Percentiles rank a stretch among this genome's conserved stretches.
Conservation (phyloP, 2,329 filamentous ascomycete genomes). For the Fusarium secorum region DNA sequence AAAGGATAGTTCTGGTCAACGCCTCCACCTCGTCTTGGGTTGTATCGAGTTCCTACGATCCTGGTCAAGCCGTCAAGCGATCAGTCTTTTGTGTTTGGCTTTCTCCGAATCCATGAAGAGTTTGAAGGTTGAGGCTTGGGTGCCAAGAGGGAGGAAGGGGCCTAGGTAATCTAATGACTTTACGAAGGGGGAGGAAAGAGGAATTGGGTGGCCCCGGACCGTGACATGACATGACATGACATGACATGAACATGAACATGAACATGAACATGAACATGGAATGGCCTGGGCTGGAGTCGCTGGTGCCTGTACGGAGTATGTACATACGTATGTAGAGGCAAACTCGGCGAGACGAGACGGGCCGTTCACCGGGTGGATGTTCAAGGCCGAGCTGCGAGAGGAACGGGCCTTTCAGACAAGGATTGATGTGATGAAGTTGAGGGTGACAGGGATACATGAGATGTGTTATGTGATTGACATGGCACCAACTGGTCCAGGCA, state of each 20-base stretch:
- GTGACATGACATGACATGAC: not conserved
- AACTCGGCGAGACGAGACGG: slow-evolving; percentile 10
- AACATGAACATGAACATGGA: not conserved
- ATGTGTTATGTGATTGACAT: slow-evolving; percentile 18
- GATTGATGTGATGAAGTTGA: slow-evolving; percentile 8
- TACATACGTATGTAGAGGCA: not conserved
- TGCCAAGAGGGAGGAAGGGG: slow-evolving; percentile 18
- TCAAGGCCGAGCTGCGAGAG: slow-evolving; percentile 11
- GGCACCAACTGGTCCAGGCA: slow-evolving; percentile 3
- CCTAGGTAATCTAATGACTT: slow-evolving; percentile 12
- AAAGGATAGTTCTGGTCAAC: slow-evolving; percentile 22
- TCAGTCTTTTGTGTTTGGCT: not conserved
- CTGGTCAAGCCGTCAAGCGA: slow-evolving; percentile 10
- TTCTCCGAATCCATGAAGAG: slow-evolving; percentile 2
- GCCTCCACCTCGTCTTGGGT: slow-evolving; percentile 17
- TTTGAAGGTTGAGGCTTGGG: not conserved
- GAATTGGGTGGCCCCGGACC: slow-evolving; percentile 13
- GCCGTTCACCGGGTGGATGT: slow-evolving; percentile 17
- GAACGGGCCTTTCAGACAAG: slow-evolving; percentile 10
- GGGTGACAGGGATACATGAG: slow-evolving; percentile 5
- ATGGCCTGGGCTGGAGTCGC: slow-evolving; percentile 1
- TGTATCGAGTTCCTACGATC: slow-evolving; percentile 26
- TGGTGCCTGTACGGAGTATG: not conserved
- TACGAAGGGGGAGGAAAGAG: slow-evolving; percentile 37
- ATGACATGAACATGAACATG: not conserved